Conservation (phyloP, 148 eudicot genomes). For the Amaranthus hypochondriacus region DNA sequence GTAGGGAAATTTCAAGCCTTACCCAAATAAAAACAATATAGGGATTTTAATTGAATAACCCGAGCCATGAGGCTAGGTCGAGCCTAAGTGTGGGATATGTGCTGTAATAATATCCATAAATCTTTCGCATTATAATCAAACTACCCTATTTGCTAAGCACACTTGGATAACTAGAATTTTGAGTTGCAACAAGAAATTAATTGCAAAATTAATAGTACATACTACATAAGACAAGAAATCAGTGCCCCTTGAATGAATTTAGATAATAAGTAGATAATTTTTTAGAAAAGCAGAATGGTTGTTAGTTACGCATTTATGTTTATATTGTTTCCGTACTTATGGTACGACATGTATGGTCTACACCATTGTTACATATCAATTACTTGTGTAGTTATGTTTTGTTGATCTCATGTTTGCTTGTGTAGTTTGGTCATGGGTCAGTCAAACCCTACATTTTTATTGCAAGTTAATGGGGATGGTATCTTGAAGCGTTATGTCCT, state of each 20-base stretch:
- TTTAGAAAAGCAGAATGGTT: neutral
- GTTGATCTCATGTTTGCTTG: constrained; percentile 8
- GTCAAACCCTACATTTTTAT: constrained; percentile 83
- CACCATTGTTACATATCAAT: neutral
- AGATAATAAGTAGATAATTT: neutral
- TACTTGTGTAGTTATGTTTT: neutral
- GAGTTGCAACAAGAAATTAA: neutral
- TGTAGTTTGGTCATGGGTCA: constrained; percentile 97
- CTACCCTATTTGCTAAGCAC: neutral
- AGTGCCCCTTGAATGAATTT: neutral
- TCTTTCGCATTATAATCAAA: neutral
- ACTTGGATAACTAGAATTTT: neutral
- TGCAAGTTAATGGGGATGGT: constrained; percentile 53
- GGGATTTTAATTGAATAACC: too few species aligned
- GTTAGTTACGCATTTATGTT: neutral
- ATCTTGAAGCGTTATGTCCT: constrained; percentile 57
- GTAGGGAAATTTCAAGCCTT: too few species aligned
- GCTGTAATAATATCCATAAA: neutral
- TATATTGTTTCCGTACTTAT: too few species aligned
- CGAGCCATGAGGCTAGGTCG: too few species aligned
- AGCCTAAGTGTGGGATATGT: neutral
- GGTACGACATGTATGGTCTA: neutral
- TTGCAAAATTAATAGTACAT: neutral
- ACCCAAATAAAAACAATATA: too few species aligned
- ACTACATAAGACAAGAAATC: neutral